Conservation (phyloP, 2,329 filamentous ascomycete genomes). For the Fusarium camptoceras region DNA sequence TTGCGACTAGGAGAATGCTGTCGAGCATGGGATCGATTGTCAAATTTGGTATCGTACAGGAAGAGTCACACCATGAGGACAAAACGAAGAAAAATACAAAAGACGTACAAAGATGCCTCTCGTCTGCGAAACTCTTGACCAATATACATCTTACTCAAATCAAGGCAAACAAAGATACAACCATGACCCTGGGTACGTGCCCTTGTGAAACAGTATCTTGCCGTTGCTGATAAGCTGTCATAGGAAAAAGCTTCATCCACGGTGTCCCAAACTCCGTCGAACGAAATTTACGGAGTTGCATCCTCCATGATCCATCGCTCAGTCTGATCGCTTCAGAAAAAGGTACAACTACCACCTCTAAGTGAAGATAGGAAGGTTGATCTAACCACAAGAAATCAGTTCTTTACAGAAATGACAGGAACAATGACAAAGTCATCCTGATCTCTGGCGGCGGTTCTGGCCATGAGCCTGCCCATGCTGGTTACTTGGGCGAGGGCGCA, state of each 20-base stretch:
- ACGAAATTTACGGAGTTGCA: not conserved
- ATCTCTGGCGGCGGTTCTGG: slow-evolving; percentile 68
- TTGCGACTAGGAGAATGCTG: not conserved
- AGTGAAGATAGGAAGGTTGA: fast-evolving
- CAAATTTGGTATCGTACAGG: not conserved
- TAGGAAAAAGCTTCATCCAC: not conserved
- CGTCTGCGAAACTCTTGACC: not conserved
- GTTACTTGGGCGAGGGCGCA: slow-evolving; percentile 72
- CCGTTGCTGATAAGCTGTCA: not conserved
- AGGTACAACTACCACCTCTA: not conserved
- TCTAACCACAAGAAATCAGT: not conserved
- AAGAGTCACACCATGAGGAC: not conserved
- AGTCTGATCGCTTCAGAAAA: not conserved
- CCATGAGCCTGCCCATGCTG: slow-evolving; percentile 72
- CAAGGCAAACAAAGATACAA: not conserved
- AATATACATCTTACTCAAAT: not conserved
- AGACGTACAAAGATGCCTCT: not conserved
- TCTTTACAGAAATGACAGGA: not conserved
- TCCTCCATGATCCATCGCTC: not conserved
- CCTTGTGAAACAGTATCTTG: not conserved
- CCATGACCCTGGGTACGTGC: not conserved
- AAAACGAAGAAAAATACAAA: not conserved
- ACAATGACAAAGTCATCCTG: slow-evolving; percentile 38
- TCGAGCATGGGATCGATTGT: not conserved
- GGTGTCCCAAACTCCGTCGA: not conserved